phyloP scores from a whole-genome alignment of 371 early-diverging fungal genomes.

The Rhizopus stolonifer region DNA sequence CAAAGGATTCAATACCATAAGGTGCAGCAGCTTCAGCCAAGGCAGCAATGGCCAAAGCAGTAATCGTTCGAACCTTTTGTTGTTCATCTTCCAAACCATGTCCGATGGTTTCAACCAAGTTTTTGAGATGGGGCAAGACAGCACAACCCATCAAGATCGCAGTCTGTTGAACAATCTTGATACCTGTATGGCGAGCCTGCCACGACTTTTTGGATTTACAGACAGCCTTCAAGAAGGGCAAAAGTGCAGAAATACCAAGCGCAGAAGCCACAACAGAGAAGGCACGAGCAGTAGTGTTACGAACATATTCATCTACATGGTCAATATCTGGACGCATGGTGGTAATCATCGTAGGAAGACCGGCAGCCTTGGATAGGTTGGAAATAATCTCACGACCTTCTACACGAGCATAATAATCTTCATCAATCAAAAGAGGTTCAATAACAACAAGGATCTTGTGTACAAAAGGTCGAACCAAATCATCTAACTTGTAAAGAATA shows the following conservation, averaged over 20 bases:
- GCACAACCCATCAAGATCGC: constrained; percentile 94
- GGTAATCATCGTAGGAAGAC: constrained; percentile 97
- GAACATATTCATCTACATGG: constrained; percentile 96
- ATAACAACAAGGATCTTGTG: constrained; percentile 98
- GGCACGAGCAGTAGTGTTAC: constrained; percentile 97
- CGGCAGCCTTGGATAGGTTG: constrained; percentile 97
- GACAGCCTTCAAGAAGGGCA: constrained; percentile 96
- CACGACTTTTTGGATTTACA: constrained; percentile 94
- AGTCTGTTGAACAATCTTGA: constrained; percentile 95
- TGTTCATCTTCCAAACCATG: constrained; percentile 95
- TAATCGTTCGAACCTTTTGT: constrained; percentile 93
- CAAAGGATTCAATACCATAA: constrained; percentile 98
- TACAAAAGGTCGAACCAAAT: constrained; percentile 93
- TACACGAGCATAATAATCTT: constrained; percentile 96
- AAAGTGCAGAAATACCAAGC: constrained; percentile 90
- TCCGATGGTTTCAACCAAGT: constrained; percentile 87
- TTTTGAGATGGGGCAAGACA: constrained; percentile 91
- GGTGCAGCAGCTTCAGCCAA: constrained; percentile 97
- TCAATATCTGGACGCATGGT: constrained; percentile 98
- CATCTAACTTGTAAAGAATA: constrained; percentile 93
- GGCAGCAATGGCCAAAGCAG: constrained; percentile 93
- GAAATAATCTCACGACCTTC: constrained; percentile 98
- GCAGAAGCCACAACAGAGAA: constrained; percentile 97
- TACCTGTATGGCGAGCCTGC: constrained; percentile 98
- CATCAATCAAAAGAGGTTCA: constrained; percentile 95